Conservation (phyloP, 805 yeast species). For the Danielia reshetovae region DNA sequence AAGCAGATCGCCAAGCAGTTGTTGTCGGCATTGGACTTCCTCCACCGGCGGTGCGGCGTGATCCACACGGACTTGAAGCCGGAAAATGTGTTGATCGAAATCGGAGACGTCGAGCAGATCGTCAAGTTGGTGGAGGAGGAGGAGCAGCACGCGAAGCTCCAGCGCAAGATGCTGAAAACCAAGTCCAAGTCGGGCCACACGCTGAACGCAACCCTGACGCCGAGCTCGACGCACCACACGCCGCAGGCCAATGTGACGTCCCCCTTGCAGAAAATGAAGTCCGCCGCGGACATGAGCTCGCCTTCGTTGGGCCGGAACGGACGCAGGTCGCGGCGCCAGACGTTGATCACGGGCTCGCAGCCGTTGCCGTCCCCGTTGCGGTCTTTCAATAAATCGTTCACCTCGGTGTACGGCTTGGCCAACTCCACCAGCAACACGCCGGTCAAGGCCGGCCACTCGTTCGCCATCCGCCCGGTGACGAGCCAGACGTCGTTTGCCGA, state of each 20-base stretch:
- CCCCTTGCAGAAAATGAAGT: conserved; percentile 3
- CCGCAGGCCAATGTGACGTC: not conserved
- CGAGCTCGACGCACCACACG: not conserved
- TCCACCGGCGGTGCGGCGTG: conserved; percentile 59
- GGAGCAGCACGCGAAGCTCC: conserved; percentile 47
- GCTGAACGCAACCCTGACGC: not conserved
- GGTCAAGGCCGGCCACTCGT: conserved; percentile 9
- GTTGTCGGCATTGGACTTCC: conserved; percentile 50
- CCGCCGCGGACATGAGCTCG: conserved; percentile 17
- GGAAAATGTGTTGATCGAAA: conserved; percentile 40
- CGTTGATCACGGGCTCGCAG: conserved; percentile 85
- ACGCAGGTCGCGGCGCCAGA: conserved; percentile 61
- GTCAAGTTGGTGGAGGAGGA: conserved; percentile 62
- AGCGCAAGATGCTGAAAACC: conserved; percentile 18
- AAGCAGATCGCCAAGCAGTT: conserved; percentile 56
- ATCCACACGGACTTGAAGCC: conserved; percentile 31
- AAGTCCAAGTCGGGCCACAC: conserved; percentile 4
- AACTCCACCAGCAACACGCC: conserved; percentile 41
- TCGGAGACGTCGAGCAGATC: conserved; percentile 78
- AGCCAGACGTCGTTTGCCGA: conserved; percentile 18
- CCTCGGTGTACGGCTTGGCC: conserved; percentile 34
- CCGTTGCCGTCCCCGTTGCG: conserved; percentile 88
- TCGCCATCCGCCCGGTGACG: conserved; percentile 9
- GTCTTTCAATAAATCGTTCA: conserved; percentile 44
- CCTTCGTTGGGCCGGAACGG: conserved; percentile 42